phyloP scores from a whole-genome alignment of 2,329 filamentous ascomycete genomes.

The Aspergillus sp. region DNA sequence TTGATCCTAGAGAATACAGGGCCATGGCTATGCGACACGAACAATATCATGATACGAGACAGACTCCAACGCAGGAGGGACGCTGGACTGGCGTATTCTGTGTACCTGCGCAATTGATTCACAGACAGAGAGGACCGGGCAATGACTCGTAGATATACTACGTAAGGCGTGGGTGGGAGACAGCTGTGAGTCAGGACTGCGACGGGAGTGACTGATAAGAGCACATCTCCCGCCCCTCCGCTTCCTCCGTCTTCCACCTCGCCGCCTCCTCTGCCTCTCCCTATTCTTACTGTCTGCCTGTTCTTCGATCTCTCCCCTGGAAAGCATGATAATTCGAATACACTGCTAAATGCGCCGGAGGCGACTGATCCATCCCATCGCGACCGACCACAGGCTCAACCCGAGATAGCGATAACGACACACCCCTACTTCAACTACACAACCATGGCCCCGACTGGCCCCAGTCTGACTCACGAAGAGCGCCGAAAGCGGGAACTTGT shows the following conservation, averaged over 20 bases:
- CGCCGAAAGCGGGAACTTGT: conserved; percentile 80
- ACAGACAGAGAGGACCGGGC: too few species aligned
- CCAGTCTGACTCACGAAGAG: conserved; percentile 63
- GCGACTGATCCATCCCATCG: too few species aligned
- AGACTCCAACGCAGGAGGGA: background rate
- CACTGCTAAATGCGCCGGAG: conserved; percentile 26
- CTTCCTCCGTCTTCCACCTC: conserved; percentile 5
- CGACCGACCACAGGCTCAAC: too few species aligned
- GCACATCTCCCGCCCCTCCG: background rate
- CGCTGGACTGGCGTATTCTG: conserved; percentile 5
- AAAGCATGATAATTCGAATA: conserved; percentile 39
- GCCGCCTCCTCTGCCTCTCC: conserved; percentile 1
- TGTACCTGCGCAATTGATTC: too few species aligned
- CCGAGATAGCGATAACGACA: too few species aligned
- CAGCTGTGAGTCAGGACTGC: too few species aligned
- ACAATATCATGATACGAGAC: too few species aligned
- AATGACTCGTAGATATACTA: conserved; percentile 23
- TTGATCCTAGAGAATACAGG: too few species aligned
- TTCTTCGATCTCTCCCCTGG: conserved; percentile 4
- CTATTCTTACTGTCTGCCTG: background rate
- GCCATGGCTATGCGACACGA: too few species aligned
- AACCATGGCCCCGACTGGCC: conserved; percentile 29
- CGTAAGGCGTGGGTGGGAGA: conserved; percentile 29
- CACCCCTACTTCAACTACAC: too few species aligned
- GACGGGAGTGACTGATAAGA: background rate